phyloP scores from a whole-genome alignment of 768 basidiomycete genomes.

The Phlebiopsis flavidoalba region DNA sequence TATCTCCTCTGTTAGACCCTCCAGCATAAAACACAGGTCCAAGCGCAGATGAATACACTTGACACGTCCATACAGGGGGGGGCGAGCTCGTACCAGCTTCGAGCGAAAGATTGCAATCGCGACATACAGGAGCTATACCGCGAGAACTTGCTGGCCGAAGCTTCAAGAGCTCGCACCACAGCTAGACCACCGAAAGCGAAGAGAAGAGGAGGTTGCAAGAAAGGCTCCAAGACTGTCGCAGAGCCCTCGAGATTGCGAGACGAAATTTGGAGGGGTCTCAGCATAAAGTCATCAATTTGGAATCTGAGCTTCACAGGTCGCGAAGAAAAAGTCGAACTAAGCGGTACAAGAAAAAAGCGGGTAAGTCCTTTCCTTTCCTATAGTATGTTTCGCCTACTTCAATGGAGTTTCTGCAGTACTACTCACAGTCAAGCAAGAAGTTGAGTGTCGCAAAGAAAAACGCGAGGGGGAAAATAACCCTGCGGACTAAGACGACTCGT shows the following conservation, averaged over 20 bases:
- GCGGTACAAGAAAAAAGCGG: slow-evolving; percentile 18
- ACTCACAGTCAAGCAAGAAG: slow-evolving; percentile 14
- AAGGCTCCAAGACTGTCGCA: slow-evolving; percentile 1
- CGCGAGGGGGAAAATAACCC: background rate
- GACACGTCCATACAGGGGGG: background rate
- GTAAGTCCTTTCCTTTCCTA: slow-evolving; percentile 4
- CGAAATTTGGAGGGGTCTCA: background rate
- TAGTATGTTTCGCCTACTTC: background rate
- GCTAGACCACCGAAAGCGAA: background rate
- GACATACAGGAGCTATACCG: slow-evolving; percentile 9
- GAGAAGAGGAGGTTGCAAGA: slow-evolving; percentile 2
- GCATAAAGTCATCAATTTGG: background rate
- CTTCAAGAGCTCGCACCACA: background rate
- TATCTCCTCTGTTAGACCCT: background rate
- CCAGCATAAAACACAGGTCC: background rate
- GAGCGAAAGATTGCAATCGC: background rate
- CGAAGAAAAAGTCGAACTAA: slow-evolving; percentile 1
- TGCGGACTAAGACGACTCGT: slow-evolving; percentile 9
- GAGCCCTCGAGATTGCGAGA: background rate
- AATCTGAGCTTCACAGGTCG: slow-evolving; percentile 5
- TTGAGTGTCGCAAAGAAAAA: background rate
- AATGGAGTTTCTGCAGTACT: slow-evolving; percentile 6
- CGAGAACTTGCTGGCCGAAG: background rate
- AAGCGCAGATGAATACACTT: background rate
- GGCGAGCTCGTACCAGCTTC: background rate